Evolutionary conservation across 495 filamentous ascomycete genomes (phyloP).

Genomic region (Aspergillus coremiiformis): DNA sequence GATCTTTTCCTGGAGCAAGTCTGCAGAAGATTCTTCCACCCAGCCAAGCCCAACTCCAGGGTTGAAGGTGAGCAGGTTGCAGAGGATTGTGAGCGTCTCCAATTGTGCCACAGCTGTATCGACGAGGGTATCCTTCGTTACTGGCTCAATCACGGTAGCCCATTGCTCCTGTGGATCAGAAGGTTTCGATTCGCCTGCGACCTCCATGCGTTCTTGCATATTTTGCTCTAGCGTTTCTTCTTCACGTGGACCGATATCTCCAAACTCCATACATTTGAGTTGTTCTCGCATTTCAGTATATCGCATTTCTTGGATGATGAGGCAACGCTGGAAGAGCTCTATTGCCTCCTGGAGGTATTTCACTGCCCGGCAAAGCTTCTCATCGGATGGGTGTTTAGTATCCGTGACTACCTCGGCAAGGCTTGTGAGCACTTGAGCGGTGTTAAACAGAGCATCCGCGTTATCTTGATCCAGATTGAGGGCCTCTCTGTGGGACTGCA

Average conservation of each 20-base stretch:
- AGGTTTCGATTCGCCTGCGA: slow-evolving; percentile 12
- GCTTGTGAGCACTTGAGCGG: slow-evolving; percentile 57
- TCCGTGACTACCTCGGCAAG: slow-evolving; percentile 53
- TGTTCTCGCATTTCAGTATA: slow-evolving; percentile 47
- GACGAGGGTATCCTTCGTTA: slow-evolving; percentile 54
- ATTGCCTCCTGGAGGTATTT: slow-evolving; percentile 53
- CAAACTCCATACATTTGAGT: slow-evolving; percentile 35
- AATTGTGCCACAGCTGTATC: slow-evolving; percentile 59
- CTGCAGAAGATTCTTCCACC: slow-evolving; percentile 49
- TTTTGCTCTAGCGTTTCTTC: slow-evolving; percentile 16
- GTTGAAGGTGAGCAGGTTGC: slow-evolving; percentile 43
- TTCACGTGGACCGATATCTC: slow-evolving; percentile 16
- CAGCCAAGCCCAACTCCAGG: slow-evolving; percentile 37
- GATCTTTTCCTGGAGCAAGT: slow-evolving; percentile 41
- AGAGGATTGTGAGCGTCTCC: slow-evolving; percentile 49
- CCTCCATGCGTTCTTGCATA: slow-evolving; percentile 6
- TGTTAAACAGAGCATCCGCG: slow-evolving; percentile 62
- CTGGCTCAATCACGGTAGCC: slow-evolving; percentile 53
- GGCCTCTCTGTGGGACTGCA: slow-evolving; percentile 55
- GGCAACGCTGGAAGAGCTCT: slow-evolving; percentile 55
- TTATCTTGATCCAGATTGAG: slow-evolving; percentile 52
- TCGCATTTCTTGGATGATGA: slow-evolving; percentile 50
- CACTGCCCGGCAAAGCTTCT: slow-evolving; percentile 33
- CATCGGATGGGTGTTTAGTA: slow-evolving; percentile 34
- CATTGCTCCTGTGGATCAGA: slow-evolving; percentile 47